A percentile compares a stretch with the other conserved stretches of the same genome.
These are phyloP conservation scores for Nemania sp. DNA, from an alignment of 2,329 filamentous ascomycete species.

Conservation along the genomic window DNA sequence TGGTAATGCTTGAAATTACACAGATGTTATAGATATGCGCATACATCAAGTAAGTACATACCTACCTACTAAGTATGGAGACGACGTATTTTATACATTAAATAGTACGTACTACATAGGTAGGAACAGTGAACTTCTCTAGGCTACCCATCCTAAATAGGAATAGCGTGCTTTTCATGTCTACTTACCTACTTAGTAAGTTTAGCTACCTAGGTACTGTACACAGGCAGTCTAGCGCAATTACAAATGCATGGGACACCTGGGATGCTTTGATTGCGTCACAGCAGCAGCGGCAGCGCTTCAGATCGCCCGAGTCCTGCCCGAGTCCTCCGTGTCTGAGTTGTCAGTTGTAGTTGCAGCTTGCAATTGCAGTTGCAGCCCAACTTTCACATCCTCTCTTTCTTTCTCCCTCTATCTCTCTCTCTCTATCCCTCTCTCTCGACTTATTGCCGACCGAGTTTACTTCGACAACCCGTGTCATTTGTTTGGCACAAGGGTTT, in stretches of 20 bases:
- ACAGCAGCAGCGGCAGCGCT: constrained; percentile 3
- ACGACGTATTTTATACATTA: too few species aligned
- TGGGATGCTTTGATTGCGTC: constrained; percentile 15
- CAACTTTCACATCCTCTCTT: constrained; percentile 31
- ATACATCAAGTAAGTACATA: too few species aligned
- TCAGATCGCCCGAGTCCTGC: constrained; percentile 3
- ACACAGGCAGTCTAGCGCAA: neutral
- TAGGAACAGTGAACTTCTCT: too few species aligned
- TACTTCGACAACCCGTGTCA: constrained; percentile 12
- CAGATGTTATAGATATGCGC: too few species aligned
- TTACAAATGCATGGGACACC: constrained; percentile 5
- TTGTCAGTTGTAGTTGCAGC: constrained; percentile 14
- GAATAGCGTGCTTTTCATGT: too few species aligned
- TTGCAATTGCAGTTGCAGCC: constrained; percentile 27
- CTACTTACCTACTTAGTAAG: neutral
- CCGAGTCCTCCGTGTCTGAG: constrained; percentile 6
- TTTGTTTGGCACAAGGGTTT: constrained; percentile 13
- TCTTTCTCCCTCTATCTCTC: too few species aligned
- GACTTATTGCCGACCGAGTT: constrained; percentile 5
- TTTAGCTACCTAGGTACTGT: neutral
- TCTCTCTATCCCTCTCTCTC: too few species aligned
- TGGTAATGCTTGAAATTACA: too few species aligned
- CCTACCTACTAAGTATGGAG: too few species aligned
- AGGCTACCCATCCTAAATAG: too few species aligned
- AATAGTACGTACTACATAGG: neutral